phyloP scores from a whole-genome alignment of 2,329 filamentous ascomycete species.

The Sporothrix pallida region DNA sequence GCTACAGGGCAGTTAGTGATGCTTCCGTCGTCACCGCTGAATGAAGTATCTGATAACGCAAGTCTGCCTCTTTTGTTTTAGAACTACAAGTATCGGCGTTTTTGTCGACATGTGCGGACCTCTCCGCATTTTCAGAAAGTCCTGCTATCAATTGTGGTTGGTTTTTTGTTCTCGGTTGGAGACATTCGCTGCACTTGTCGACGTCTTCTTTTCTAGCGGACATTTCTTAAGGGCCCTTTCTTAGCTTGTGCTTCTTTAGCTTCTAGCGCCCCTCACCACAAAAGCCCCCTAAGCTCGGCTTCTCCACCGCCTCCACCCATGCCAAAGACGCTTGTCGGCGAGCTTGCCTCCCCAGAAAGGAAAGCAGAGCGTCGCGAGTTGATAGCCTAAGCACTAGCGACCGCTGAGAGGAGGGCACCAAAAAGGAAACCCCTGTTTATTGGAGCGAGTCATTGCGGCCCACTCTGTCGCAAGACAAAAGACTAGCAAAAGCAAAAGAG shows the following conservation, averaged over 20 bases:
- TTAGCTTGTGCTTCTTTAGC: too few relatives aligned
- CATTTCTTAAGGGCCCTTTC: too few relatives aligned
- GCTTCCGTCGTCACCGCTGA: neutral
- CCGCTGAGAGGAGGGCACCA: too few relatives aligned
- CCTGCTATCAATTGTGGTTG: neutral
- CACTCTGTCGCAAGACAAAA: neutral
- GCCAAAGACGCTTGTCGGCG: neutral
- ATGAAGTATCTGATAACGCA: neutral
- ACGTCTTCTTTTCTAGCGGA: too few relatives aligned
- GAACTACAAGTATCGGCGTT: neutral
- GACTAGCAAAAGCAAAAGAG: too few relatives aligned
- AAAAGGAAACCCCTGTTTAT: neutral
- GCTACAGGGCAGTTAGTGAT: neutral
- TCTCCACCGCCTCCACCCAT: neutral
- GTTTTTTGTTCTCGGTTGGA: slow-evolving; percentile 19
- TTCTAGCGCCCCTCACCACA: neutral
- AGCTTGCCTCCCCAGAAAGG: slow-evolving; percentile 3
- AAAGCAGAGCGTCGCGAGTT: slow-evolving; percentile 22
- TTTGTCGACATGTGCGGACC: neutral
- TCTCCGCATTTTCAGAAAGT: neutral
- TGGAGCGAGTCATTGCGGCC: slow-evolving; percentile 24
- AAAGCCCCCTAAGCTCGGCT: neutral
- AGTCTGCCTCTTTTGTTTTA: neutral
- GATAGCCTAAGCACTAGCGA: slow-evolving; percentile 26
- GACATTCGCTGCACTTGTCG: neutral